Percentiles rank a stretch among this genome's conserved stretches.
phyloP scores from a whole-genome alignment of 2,329 filamentous ascomycete species.

The Tolypocladium guangdongense region DNA sequence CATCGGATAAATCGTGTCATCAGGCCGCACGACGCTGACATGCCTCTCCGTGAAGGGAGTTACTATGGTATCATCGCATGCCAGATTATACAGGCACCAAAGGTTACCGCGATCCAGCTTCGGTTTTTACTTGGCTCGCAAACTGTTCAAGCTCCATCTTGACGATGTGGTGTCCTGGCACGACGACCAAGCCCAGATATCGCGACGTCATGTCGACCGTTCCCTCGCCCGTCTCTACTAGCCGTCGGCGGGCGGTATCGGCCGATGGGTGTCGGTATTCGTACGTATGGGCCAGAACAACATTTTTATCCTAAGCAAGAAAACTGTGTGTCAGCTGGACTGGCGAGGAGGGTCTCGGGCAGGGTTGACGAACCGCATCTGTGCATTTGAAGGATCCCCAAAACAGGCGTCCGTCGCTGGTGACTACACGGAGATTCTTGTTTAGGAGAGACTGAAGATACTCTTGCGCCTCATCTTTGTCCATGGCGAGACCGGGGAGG shows the following conservation, averaged over 20 bases:
- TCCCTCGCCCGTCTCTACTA: slow-evolving; percentile 20
- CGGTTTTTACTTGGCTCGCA: slow-evolving; percentile 36
- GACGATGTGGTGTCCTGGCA: slow-evolving; percentile 75
- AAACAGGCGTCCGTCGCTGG: slow-evolving; percentile 78
- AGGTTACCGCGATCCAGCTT: background rate
- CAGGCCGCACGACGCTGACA: background rate
- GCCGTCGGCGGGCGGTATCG: slow-evolving; percentile 27
- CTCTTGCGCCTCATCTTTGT: slow-evolving; percentile 39
- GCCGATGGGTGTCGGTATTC: slow-evolving; percentile 73
- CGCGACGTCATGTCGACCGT: slow-evolving; percentile 67
- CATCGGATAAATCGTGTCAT: no score
- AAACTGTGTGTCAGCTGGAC: background rate
- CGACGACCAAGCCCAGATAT: slow-evolving; percentile 79
- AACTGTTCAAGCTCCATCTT: slow-evolving; percentile 85
- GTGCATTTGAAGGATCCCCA: slow-evolving; percentile 90
- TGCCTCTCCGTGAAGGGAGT: background rate
- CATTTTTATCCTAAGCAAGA: slow-evolving; percentile 62
- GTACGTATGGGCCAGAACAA: slow-evolving; percentile 75
- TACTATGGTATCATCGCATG: background rate
- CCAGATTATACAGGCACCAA: background rate
- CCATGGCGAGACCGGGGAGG: slow-evolving; percentile 20
- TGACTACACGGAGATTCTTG: slow-evolving; percentile 68
- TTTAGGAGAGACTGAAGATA: slow-evolving; percentile 60
- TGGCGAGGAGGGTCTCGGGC: background rate
- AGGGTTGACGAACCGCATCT: slow-evolving; percentile 57